Evolutionary conservation across 2,329 filamentous ascomycete genomes (phyloP).

Genomic region (Mycocentrospora acerina): DNA sequence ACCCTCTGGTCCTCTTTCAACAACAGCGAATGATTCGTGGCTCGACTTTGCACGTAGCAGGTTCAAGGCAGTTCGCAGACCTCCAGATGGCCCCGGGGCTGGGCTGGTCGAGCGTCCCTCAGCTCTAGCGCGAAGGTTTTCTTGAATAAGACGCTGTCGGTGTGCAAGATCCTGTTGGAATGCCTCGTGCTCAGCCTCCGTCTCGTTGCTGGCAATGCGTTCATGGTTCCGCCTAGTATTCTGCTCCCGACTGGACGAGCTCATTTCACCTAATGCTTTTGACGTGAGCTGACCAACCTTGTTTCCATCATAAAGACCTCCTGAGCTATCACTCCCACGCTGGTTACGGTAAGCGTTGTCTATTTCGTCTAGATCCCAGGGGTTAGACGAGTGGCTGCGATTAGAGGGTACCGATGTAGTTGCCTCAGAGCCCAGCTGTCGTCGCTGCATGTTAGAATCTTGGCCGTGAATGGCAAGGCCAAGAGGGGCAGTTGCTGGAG

Average conservation of each 20-base stretch:
- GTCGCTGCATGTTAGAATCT: conserved; percentile 30
- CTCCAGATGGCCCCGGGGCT: conserved; percentile 35
- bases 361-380: conserved; percentile 57
- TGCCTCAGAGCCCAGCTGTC: conserved; percentile 34
- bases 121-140: conserved; percentile 69
- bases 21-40: conserved; percentile 62
- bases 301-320: conserved; percentile 36
- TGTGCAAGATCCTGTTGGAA: conserved; percentile 73
- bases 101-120: conserved; percentile 49
- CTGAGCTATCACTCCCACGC: conserved; percentile 37
- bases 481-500: conserved; percentile 36
- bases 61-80: conserved; percentile 59
- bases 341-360: conserved; percentile 44
- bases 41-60: conserved; percentile 69
- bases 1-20: conserved; percentile 43
- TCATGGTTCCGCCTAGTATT: conserved; percentile 51
- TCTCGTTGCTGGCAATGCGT: conserved; percentile 53
- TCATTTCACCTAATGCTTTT: no score
- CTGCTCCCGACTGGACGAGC: conserved; percentile 34
- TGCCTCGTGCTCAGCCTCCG: conserved; percentile 63
- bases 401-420: conserved; percentile 49
- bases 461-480: conserved; percentile 39
- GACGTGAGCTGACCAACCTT: conserved; percentile 38
- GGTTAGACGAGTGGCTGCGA: conserved; percentile 55
- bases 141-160: conserved; percentile 69